Evolutionary conservation across 1,284 basidiomycete species (phyloP).

Genomic region (Somion occarium): DNA sequence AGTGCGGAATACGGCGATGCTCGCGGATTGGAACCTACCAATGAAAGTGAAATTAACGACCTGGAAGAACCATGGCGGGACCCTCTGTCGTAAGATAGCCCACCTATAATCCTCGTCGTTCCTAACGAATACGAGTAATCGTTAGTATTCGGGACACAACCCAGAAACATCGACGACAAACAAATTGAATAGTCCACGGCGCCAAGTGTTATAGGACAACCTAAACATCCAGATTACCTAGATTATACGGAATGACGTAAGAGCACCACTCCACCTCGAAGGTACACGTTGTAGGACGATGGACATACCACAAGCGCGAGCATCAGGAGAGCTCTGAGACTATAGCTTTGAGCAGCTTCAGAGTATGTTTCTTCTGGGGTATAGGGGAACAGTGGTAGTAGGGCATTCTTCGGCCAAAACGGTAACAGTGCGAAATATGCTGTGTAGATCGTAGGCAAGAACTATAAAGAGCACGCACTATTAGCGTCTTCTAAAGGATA

Average conservation of each 20-base stretch:
- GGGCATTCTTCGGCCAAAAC: constrained; percentile 48
- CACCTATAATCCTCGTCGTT: constrained; percentile 92
- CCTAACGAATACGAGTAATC: too few species aligned
- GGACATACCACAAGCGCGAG: constrained; percentile 49
- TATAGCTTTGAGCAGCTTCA: constrained; percentile 43
- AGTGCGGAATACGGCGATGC: background rate
- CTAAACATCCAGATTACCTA: constrained; percentile 66
- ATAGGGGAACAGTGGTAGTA: constrained; percentile 48
- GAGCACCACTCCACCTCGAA: constrained; percentile 7
- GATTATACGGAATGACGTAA: background rate
- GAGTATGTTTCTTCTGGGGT: constrained; percentile 45
- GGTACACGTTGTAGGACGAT: background rate
- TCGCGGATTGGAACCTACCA: constrained; percentile 31
- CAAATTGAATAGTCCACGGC: constrained; percentile 80
- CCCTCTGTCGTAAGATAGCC: constrained; percentile 65
- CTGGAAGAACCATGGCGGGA: constrained; percentile 73
- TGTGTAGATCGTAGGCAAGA: constrained; percentile 77
- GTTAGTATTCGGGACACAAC: too few species aligned
- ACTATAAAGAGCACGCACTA: constrained; percentile 19
- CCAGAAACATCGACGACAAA: too few species aligned
- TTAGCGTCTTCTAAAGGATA: background rate
- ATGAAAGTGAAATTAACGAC: constrained; percentile 82
- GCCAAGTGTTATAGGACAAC: constrained; percentile 81
- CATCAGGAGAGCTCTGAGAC: constrained; percentile 71
- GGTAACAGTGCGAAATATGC: constrained; percentile 72